Base-by-base conservation (phyloP, 2,329 filamentous ascomycete genomes). In the Aspergillaceae sp. region DNA sequence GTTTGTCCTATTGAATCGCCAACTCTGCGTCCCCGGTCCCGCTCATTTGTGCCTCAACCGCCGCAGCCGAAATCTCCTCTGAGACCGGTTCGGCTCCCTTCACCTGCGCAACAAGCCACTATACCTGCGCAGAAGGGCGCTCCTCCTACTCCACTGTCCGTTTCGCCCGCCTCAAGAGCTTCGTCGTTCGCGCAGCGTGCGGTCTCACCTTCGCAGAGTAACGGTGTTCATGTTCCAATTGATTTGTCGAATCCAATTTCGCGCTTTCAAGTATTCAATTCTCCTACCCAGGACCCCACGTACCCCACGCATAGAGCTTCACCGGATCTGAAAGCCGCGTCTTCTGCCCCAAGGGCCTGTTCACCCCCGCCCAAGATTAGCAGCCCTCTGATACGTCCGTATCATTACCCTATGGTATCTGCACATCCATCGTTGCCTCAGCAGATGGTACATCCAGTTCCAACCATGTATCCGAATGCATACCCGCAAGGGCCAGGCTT, bases 351-450 rank as follows among this genome's bases (percentile, higher is more conserved):
- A n/a, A 57, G 59, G 37, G 45, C 53, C 35, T 53, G 55, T 19
- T 63, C 61, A 7, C 61, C 61, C 2, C 44, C 58, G 3, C 57
- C 60, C 40, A 64, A 64, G 53, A 51, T 62, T 43, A 59, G 59
- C 57, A 67, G 61, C 42, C 67, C 67, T 26, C 59, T 66, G 41
- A 59, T 64, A 41, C 60, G 60, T 44, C 55, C 59, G n/a, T 67
- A 70, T 52, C 59, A 58, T 40, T 64, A 65, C 38, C 62, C 65
- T 26, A 53, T 55, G 48, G 62, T 67, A 54, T 66, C 65, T 28
- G 58, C 61, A 7, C 58, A 60, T 33, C 40, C 29, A 19, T n/a
- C 28, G 26, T 5, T 11, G 36, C 36, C 7, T 9, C 51, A 56
- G 19, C 54, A 55, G 26, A 58, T 59, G 38, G 56, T 59, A 41